These are phyloP conservation scores for Clavulina sp. DNA, from an alignment of 768 basidiomycete genomes.

Conservation along the genomic window DNA sequence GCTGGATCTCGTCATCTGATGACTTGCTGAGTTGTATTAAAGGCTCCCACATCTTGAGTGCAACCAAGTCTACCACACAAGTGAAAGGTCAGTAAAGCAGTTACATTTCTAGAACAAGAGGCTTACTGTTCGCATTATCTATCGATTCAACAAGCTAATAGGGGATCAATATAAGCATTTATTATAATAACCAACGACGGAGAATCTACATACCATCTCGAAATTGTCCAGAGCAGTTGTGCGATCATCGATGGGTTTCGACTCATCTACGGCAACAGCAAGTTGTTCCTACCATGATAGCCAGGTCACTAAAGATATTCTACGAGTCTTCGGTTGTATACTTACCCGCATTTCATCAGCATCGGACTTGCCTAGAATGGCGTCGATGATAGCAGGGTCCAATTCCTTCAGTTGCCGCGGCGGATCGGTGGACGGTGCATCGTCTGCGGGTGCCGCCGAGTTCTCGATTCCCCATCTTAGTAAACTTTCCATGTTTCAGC, in stretches of 20 bases:
- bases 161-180: neutral
- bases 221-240: constrained; percentile 62
- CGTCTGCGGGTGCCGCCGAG: constrained; percentile 22
- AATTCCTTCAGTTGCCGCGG: constrained; percentile 29
- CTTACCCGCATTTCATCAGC: constrained; percentile 54
- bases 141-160: constrained; percentile 66
- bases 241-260: constrained; percentile 36
- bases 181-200: neutral
- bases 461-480: constrained; percentile 73
- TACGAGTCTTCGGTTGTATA: neutral
- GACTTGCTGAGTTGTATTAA: constrained; percentile 45
- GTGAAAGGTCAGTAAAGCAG: neutral
- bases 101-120: constrained; percentile 1
- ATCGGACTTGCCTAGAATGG: constrained; percentile 73
- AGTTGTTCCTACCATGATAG: constrained; percentile 49
- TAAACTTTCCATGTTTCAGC: constrained; percentile 57
- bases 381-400: constrained; percentile 70
- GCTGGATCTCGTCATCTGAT: constrained; percentile 40
- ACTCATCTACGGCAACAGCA: constrained; percentile 39
- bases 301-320: neutral
- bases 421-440: constrained; percentile 16
- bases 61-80: constrained; percentile 41
- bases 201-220: constrained; percentile 49
- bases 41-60: constrained; percentile 63
- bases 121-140: constrained; percentile 73